phyloP scores from a whole-genome alignment of 306 rosid species.

The Betula pendula region DNA sequence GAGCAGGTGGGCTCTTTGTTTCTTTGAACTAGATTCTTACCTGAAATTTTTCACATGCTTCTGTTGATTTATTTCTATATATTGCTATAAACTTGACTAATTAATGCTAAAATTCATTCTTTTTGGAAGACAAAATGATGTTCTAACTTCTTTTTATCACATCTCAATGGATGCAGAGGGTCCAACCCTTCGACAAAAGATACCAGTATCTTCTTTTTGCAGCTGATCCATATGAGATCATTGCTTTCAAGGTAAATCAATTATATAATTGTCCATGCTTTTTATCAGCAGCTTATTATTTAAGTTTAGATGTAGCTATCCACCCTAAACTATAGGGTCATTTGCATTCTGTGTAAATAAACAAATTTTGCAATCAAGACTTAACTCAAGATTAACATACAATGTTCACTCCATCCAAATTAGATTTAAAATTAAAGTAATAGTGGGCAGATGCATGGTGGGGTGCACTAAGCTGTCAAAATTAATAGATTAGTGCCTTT shows the following conservation, averaged over 20 bases:
- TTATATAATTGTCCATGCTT: not conserved
- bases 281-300: not conserved
- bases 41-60: not conserved
- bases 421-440: not conserved
- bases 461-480: not conserved
- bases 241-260: constrained; percentile 80
- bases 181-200: constrained; percentile 51
- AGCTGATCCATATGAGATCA: constrained; percentile 91
- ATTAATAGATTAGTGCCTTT: not conserved
- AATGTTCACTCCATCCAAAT: not conserved
- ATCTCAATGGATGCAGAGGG: constrained; percentile 36
- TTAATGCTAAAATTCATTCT: not conserved
- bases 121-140: not conserved
- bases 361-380: too few relatives aligned
- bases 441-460: not conserved
- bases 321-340: not conserved
- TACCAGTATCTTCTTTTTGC: constrained; percentile 65
- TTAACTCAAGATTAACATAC: too few relatives aligned
- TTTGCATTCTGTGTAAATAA: too few relatives aligned
- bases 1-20: constrained; percentile 64
- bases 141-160: constrained; percentile 11
- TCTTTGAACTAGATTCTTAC: not conserved
- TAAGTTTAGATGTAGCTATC: not conserved
- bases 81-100: not conserved
- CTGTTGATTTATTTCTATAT: not conserved